These are phyloP conservation scores for Aspergillus sp. DNA, from an alignment of 2,329 filamentous ascomycete genomes.

Conservation along the genomic window DNA sequence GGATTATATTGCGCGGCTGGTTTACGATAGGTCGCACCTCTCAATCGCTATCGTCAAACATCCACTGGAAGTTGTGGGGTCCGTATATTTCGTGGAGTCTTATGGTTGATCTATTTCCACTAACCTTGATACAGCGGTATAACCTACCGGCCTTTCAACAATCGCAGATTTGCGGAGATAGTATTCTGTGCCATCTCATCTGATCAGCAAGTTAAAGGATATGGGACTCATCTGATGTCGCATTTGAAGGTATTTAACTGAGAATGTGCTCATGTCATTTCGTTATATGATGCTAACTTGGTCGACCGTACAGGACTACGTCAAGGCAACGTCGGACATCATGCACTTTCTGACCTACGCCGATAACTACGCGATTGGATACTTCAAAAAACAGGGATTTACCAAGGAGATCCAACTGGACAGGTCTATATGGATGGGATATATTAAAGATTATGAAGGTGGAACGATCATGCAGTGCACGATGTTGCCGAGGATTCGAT, in stretches of 20 bases:
- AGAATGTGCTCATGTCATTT: too few relatives aligned
- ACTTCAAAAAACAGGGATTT: conserved; percentile 99
- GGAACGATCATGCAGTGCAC: conserved; percentile 99
- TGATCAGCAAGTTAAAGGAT: conserved; percentile 98
- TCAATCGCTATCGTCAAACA: conserved; percentile 98
- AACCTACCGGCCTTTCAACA: conserved; percentile 91
- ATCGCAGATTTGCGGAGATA: conserved; percentile 92
- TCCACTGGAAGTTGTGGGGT: conserved; percentile 81
- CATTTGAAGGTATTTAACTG: conserved; percentile 69
- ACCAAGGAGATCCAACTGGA: conserved; percentile 97
- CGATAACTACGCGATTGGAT: conserved; percentile 97
- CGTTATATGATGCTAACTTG: neutral
- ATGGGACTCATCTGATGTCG: conserved; percentile 96
- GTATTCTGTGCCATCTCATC: conserved; percentile 98
- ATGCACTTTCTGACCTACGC: conserved; percentile 99
- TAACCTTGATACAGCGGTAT: conserved; percentile 67
- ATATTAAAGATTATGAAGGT: conserved; percentile 99
- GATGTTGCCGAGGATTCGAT: conserved; percentile 92
- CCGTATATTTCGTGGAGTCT: neutral
- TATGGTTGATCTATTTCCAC: conserved; percentile 4
- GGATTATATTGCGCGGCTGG: conserved; percentile 94
- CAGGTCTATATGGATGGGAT: conserved; percentile 94
- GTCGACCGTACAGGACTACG: conserved; percentile 64
- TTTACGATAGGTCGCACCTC: conserved; percentile 94
- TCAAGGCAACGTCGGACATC: conserved; percentile 92